These are phyloP conservation scores for Erodium texanum DNA, from an alignment of 441 rosid species.

Conservation along the genomic window DNA sequence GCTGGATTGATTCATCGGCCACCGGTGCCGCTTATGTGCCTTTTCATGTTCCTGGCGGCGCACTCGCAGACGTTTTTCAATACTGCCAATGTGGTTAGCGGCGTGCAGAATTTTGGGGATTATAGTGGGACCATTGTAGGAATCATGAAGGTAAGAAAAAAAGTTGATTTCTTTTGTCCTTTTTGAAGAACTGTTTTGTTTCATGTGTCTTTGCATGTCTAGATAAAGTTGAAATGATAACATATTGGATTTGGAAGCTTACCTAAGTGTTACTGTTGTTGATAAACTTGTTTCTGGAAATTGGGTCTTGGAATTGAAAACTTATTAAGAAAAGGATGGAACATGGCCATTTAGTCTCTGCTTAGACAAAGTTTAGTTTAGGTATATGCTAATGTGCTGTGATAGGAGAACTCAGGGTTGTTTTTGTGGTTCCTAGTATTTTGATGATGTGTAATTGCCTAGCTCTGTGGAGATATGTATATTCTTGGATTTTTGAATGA, in stretches of 20 bases:
- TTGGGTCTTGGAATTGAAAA: neutral
- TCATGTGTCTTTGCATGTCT: neutral
- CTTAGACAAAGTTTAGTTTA: neutral
- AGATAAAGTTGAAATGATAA: too few relatives aligned
- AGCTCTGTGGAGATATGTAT: too few relatives aligned
- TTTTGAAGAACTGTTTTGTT: neutral
- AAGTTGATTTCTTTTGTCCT: neutral
- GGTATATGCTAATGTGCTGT: neutral
- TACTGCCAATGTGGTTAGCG: slow-evolving; percentile 18
- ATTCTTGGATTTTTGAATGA: too few relatives aligned
- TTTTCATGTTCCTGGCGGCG: slow-evolving; percentile 29
- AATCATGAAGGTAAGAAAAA: slow-evolving; percentile 13
- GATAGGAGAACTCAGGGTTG: too few relatives aligned
- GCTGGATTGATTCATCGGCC: slow-evolving; percentile 53
- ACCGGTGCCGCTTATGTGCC: slow-evolving; percentile 64
- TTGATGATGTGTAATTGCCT: too few relatives aligned
- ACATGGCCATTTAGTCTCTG: neutral
- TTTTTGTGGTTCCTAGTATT: too few relatives aligned
- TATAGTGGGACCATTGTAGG: slow-evolving; percentile 22
- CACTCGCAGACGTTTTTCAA: slow-evolving; percentile 21
- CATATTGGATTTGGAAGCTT: neutral
- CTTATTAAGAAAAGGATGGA: neutral
- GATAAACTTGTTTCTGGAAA: neutral
- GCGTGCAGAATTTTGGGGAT: slow-evolving; percentile 14
- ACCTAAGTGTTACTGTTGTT: neutral